Percentiles rank a stretch among this genome's conserved stretches.
These are phyloP conservation scores for Citrus glauca DNA, from an alignment of 345 rosid species.

Conservation along the genomic window DNA sequence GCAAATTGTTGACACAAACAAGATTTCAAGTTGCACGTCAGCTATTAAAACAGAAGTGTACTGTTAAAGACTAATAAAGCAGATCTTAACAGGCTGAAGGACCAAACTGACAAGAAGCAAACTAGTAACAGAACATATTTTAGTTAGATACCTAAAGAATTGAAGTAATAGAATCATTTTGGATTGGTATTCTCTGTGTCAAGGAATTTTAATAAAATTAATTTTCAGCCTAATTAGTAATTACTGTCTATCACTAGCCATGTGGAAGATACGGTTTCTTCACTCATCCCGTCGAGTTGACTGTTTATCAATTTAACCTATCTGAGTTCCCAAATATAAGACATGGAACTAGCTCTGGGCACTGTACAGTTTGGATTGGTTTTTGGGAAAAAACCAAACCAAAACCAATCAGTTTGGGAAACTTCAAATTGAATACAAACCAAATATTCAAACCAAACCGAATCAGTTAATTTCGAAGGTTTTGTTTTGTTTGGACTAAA, in stretches of 20 bases:
- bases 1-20: not conserved
- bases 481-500: no score
- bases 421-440: no score
- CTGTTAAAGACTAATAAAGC: not conserved
- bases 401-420: no score
- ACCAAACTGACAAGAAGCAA: not conserved
- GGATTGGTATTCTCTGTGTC: not conserved
- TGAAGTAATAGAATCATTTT: not conserved
- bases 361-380: no score
- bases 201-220: slow-evolving; percentile 1
- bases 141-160: not conserved
- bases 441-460: no score
- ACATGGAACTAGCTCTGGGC: not conserved
- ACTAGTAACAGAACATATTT: not conserved
- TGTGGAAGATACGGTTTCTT: not conserved
- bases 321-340: not conserved
- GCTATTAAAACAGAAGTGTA: not conserved
- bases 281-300: not conserved
- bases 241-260: not conserved
- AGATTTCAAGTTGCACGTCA: not conserved
- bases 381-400: no score
- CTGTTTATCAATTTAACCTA: not conserved
- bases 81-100: not conserved
- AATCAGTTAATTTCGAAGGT: no score
- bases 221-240: not conserved